Base-by-base conservation (phyloP, 2,329 filamentous ascomycete genomes). In the Colletotrichum filicis region DNA sequence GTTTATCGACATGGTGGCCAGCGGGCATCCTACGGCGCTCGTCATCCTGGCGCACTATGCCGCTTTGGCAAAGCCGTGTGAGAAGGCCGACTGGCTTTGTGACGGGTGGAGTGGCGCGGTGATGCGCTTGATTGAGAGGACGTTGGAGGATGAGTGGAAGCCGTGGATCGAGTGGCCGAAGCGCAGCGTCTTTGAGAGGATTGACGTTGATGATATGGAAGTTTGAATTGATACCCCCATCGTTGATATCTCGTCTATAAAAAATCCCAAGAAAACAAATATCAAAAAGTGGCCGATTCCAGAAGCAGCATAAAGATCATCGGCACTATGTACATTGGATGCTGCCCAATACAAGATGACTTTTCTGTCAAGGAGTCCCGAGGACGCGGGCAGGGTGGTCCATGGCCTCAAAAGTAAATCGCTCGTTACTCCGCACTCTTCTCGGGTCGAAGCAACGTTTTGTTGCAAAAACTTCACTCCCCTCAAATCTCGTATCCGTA, bases 11-110 rank as follows among this genome's bases (percentile, higher is more conserved):
- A 67, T 76, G 73, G 55, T 76, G 19, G 59, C 30, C n/a, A 62
- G 30, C 59, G 61, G 61, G 5, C 68, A 75, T 46, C 66, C 70
- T 5, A 68, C 74, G 8, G 75, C 76, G 22, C 74, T 77, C 46
- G 71, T 75, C 42, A 74, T 76, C 5, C 58, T 76, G 57, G 76
- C 75, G 42, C 76, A 77, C 64, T 76, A 69, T 35, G 64, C 74
- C 12, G 76, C 75, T 1, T 19, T 76, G 59, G 42, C 57, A 1
- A 62, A 67, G 22, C 52, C 69, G 7, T 56, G 19, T 4, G 66
- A 66, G 66, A 28, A 35, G 14, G 49, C 12, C 1, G 49, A 70
- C 14, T 76, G 75, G 75, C 49, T 70, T 9, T 71, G 32, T n/a
- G 16, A 58, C 14, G 75, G 75, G 14, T 76, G 74, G 75, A 67